A percentile compares a stretch with the other conserved stretches of the same genome.
Conservation (phyloP, 176 grass and related monocot species). For the Alopecurus myosuroides region DNA sequence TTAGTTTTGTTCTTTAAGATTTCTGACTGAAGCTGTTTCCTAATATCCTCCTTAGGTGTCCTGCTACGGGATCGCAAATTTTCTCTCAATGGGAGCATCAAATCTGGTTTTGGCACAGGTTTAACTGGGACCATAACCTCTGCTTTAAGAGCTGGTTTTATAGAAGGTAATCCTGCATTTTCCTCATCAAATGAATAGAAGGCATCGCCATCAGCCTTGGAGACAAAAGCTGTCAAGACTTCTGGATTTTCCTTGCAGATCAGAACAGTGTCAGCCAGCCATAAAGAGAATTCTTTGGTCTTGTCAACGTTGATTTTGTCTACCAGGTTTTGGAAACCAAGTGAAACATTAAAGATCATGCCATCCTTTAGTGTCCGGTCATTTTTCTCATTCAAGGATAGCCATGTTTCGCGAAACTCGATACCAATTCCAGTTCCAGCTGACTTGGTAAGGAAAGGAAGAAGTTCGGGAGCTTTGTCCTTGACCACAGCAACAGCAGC, state of each 20-base stretch:
- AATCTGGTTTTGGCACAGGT: not conserved
- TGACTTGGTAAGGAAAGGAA: conserved; percentile 57
- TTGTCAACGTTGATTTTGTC: conserved; percentile 22
- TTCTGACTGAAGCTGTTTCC: conserved; percentile 81
- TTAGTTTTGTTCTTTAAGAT: conserved; percentile 76
- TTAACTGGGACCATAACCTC: not conserved
- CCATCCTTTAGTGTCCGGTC: conserved; percentile 45
- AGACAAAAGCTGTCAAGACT: conserved; percentile 48
- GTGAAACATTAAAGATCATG: conserved; percentile 81
- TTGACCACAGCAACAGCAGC: conserved; percentile 50
- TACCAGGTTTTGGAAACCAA: conserved; percentile 74
- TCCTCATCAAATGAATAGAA: conserved; percentile 76
- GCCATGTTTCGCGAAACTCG: conserved; percentile 66
- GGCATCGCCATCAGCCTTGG: conserved; percentile 65
- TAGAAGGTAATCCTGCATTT: not conserved
- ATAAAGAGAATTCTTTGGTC: conserved; percentile 52
- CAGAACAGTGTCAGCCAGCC: conserved; percentile 70
- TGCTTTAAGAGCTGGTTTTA: not conserved
- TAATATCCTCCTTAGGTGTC: conserved; percentile 88
- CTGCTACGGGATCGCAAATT: conserved; percentile 36
- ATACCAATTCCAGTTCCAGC: conserved; percentile 72
- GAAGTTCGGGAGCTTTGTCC: conserved; percentile 55
- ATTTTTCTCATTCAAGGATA: conserved; percentile 61
- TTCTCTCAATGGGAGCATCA: conserved; percentile 18
- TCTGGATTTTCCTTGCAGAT: conserved; percentile 49